phyloP scores from a whole-genome alignment of 2,329 filamentous ascomycete species.

The Stagonosporopsis chrysanthemi region DNA sequence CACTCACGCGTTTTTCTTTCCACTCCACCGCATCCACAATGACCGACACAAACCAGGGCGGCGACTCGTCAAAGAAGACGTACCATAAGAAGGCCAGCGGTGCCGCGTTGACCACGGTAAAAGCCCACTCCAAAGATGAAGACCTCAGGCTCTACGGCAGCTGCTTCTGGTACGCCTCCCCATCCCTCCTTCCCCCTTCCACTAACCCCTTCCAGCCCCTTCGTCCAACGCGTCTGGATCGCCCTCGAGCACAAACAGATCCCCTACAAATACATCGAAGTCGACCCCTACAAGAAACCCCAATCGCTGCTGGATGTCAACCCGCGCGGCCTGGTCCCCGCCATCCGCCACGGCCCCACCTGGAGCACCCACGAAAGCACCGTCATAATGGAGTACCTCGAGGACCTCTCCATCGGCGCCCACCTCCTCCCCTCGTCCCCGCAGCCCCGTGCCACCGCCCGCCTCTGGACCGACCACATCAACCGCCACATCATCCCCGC shows the following conservation, averaged over 20 bases:
- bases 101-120: conserved; percentile 71
- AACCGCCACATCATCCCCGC: conserved; percentile 77
- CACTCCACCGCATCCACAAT: conserved; percentile 43
- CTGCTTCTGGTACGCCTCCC: conserved; percentile 74
- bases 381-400: conserved; percentile 87
- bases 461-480: conserved; percentile 83
- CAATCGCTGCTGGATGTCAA: conserved; percentile 76
- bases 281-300: conserved; percentile 79
- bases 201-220: conserved; percentile 63
- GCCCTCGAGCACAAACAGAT: conserved; percentile 81
- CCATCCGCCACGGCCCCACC: conserved; percentile 73
- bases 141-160: conserved; percentile 81
- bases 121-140: conserved; percentile 72
- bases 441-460: conserved; percentile 74
- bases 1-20: neutral
- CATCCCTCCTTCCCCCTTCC: conserved; percentile 3
- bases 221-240: conserved; percentile 90
- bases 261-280: conserved; percentile 85
- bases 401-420: conserved; percentile 70
- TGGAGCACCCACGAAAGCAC: conserved; percentile 85
- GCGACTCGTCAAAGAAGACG: conserved; percentile 66
- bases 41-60: conserved; percentile 57
- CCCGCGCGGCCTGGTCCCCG: conserved; percentile 77
- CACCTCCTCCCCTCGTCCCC: conserved; percentile 71
- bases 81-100: conserved; percentile 77